Base-by-base conservation (phyloP, 345 rosid species). In the Sonneratia caseolaris region DNA sequence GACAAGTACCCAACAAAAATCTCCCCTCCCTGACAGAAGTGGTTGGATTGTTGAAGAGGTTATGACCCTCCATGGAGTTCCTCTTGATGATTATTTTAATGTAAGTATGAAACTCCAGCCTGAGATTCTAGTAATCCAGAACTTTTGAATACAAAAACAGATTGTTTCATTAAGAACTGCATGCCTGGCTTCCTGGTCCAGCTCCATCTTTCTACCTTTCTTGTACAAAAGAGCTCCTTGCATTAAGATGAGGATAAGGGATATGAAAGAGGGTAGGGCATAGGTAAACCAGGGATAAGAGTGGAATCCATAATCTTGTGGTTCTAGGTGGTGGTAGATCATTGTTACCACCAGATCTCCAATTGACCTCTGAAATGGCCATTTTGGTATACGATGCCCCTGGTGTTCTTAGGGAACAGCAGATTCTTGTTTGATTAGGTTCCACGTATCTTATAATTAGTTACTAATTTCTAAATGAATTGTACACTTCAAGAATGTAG, bases 41-140 rank as follows among this genome's bases (percentile, higher is more conserved):
- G 91, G 97, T 47, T 91, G 97, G 99, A 78, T 86, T 64, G 80
- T 90, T 3, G 96, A 95, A 83, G 99, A 95, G 84, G 93, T 95
- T 65, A 84, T 90, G 92, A 87, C 97, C 64, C 91, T 95, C 71
- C 97, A 91, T 72, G 96, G 95, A 75, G 86, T 95, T 73, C 97
- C 97, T 32, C 88, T 91, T 22, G 97, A 97, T 67, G 97, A 95
- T 86, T 85, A 85, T 74, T 95, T 87, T 74, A 91, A 84, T 77
- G 92, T 90, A 88, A 7, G 87, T 57, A 64, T 70, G 36, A 66
- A 27, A 51, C 70, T 9, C n/a, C 64, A 59, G 14, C 37, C 66
- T 38, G 48, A 47, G 11, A 19, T n/a, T 71, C 53, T 48, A 59
- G 14, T 59, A 22, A 24, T 59, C 18, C 64, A 6, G 21, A 59